These are phyloP conservation scores for Parasitella parasitica DNA, from an alignment of 371 early-diverging fungal genomes.

Conservation along the genomic window DNA sequence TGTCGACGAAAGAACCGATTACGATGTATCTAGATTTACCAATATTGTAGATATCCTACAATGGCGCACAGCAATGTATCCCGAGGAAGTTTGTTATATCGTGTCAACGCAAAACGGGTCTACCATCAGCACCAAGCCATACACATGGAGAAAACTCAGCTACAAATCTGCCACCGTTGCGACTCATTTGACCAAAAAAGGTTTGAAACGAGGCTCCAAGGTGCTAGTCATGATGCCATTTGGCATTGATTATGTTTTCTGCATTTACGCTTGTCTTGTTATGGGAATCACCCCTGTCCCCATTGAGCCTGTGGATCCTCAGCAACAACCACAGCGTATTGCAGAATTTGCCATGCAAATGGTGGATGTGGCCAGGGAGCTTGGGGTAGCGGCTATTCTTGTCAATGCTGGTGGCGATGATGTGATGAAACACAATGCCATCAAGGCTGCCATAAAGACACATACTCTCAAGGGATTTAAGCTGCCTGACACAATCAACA, in stretches of 20 bases:
- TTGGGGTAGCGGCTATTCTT: constrained; percentile 57
- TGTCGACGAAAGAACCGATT: constrained; percentile 61
- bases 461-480: constrained; percentile 19
- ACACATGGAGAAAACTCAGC: constrained; percentile 73
- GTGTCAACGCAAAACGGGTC: constrained; percentile 9
- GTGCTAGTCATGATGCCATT: constrained; percentile 71
- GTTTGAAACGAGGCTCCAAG: constrained; percentile 56
- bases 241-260: constrained; percentile 72
- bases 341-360: constrained; percentile 70
- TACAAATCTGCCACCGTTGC: constrained; percentile 68
- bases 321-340: constrained; percentile 45
- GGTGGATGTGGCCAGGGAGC: constrained; percentile 60
- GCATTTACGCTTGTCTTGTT: constrained; percentile 79
- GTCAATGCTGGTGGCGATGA: constrained; percentile 69
- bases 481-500: constrained; percentile 53
- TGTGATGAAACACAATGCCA: constrained; percentile 56
- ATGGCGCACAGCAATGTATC: constrained; percentile 59
- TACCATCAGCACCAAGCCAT: constrained; percentile 55
- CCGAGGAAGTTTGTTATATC: constrained; percentile 63
- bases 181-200: constrained; percentile 57
- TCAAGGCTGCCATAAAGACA: constrained; percentile 35
- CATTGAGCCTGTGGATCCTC: constrained; percentile 63
- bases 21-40: constrained; percentile 56
- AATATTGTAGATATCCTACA: constrained; percentile 63
- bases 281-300: constrained; percentile 78